phyloP scores from a whole-genome alignment of 768 basidiomycete species.

The Lactarius trivialis region DNA sequence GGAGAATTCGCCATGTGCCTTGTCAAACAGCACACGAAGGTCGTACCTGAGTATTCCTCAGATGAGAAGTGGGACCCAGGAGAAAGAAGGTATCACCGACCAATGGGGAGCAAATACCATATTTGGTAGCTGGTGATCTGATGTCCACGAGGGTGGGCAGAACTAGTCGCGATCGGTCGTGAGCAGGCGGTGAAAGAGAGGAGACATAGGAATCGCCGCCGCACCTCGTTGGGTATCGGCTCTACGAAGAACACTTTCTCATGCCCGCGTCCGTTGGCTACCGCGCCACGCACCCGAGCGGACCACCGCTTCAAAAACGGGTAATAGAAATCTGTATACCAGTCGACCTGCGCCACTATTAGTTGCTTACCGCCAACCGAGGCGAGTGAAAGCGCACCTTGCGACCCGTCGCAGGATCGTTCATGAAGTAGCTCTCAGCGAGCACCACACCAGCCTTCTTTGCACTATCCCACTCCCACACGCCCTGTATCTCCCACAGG shows the following conservation, averaged over 20 bases:
- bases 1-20: constrained; percentile 76
- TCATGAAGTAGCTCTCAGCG: constrained; percentile 77
- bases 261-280: constrained; percentile 29
- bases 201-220: not conserved
- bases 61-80: not conserved
- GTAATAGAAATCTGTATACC: constrained; percentile 82
- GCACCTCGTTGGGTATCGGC: constrained; percentile 89
- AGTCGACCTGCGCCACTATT: constrained; percentile 52
- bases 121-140: constrained; percentile 51
- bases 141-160: constrained; percentile 72
- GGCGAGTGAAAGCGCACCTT: constrained; percentile 39
- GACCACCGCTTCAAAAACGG: constrained; percentile 71
- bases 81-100: constrained; percentile 33
- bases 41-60: constrained; percentile 63
- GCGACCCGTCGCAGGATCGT: constrained; percentile 55
- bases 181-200: not conserved
- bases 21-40: constrained; percentile 78
- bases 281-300: constrained; percentile 43
- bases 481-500: constrained; percentile 86
- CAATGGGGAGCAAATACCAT: constrained; percentile 74
- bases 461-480: constrained; percentile 80
- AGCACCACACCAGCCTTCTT: constrained; percentile 67
- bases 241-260: constrained; percentile 72
- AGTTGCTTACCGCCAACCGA: not conserved
- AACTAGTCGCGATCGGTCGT: constrained; percentile 41